phyloP scores from a whole-genome alignment of 140 eudicot species.

The Erigeron philadelphicus region DNA sequence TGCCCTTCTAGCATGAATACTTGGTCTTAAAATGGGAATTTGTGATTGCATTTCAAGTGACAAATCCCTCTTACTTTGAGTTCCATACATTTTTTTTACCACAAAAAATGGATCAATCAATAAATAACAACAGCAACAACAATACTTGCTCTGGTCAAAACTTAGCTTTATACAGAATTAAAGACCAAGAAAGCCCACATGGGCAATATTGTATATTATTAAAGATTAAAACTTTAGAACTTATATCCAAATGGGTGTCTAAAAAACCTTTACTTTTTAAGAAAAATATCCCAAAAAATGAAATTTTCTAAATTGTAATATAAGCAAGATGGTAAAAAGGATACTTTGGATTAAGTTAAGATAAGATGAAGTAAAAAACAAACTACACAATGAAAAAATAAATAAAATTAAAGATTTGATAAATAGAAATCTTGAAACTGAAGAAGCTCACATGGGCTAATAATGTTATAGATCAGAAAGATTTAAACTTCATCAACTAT shows the following conservation, averaged over 20 bases:
- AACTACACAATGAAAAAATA: not conserved
- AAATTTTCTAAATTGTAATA: not conserved
- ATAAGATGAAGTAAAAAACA: not conserved
- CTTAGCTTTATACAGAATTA: no score
- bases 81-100: conserved; percentile 46
- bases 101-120: not conserved
- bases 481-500: no score
- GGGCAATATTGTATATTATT: not conserved
- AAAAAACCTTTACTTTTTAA: conserved; percentile 7
- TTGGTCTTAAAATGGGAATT: conserved; percentile 69
- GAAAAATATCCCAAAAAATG: not conserved
- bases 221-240: conserved; percentile 29
- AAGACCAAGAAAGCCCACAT: conserved; percentile 12
- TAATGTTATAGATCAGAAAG: no score
- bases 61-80: conserved; percentile 58
- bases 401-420: not conserved
- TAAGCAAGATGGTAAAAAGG: not conserved
- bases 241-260: conserved; percentile 34
- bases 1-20: conserved; percentile 92
- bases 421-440: no score
- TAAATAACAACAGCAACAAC: not conserved
- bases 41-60: conserved; percentile 57
- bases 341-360: not conserved
- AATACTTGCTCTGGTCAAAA: no score
- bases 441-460: no score